Percentiles rank a stretch among this genome's conserved stretches.
phyloP scores from a whole-genome alignment of 108 stramenopile genomes.

The Licmophora abbreviata region DNA sequence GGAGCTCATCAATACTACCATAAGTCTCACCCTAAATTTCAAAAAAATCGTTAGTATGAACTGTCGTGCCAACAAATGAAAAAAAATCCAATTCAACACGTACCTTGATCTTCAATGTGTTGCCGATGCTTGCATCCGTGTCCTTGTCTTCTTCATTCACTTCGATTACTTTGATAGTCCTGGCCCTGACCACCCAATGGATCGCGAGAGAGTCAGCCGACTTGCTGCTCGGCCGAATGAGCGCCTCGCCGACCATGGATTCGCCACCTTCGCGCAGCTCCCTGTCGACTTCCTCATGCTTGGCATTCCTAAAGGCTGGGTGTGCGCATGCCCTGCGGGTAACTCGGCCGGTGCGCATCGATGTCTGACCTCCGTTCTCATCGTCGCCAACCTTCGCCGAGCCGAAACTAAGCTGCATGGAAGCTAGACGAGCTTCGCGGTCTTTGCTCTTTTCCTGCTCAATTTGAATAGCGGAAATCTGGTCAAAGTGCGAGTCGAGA shows the following conservation, averaged over 20 bases:
- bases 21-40: constrained; percentile 53
- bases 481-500: constrained; percentile 64
- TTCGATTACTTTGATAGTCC: constrained; percentile 77
- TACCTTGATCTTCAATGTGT: constrained; percentile 69
- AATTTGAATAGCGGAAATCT: constrained; percentile 39
- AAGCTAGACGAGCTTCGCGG: constrained; percentile 64
- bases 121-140: constrained; percentile 80
- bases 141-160: constrained; percentile 82
- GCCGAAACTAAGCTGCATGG: constrained; percentile 43
- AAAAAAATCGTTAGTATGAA: not conserved
- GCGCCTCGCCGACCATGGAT: constrained; percentile 76
- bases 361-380: constrained; percentile 25
- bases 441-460: constrained; percentile 73
- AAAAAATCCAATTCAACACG: not conserved
- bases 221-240: constrained; percentile 80
- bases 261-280: constrained; percentile 65
- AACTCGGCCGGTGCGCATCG: constrained; percentile 45
- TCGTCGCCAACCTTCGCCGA: constrained; percentile 32
- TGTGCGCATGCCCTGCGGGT: constrained; percentile 78
- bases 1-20: constrained; percentile 81
- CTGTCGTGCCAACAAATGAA: not conserved
- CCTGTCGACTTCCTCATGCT: constrained; percentile 54
- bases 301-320: constrained; percentile 80
- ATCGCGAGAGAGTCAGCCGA: constrained; percentile 72
- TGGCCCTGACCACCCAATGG: constrained; percentile 78